phyloP scores from a whole-genome alignment of 805 yeast species.

The Candida odintsovae region DNA sequence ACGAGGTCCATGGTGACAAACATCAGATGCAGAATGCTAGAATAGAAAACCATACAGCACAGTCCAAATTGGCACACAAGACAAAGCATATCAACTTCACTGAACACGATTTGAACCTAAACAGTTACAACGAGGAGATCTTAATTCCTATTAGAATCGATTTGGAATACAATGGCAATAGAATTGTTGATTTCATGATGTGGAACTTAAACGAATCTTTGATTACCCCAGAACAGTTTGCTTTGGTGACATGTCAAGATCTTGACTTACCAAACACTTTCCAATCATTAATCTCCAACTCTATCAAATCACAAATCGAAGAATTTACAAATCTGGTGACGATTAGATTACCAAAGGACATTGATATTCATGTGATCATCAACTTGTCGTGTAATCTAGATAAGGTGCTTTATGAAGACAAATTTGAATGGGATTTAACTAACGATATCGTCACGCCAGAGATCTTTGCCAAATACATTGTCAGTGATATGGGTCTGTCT shows the following conservation, averaged over 20 bases:
- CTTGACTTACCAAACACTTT: conserved; percentile 68
- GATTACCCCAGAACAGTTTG: conserved; percentile 85
- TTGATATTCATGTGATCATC: conserved; percentile 68
- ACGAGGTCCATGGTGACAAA: conserved; percentile 19
- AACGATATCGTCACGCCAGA: conserved; percentile 55
- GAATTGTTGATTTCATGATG: conserved; percentile 78
- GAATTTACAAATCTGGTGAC: conserved; percentile 61
- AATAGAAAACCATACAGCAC: conserved; percentile 7
- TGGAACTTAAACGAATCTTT: conserved; percentile 87
- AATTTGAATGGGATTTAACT: conserved; percentile 87
- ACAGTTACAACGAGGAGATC: conserved; percentile 49
- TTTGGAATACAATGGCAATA: conserved; percentile 79
- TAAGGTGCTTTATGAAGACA: conserved; percentile 81
- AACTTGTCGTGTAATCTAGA: conserved; percentile 79
- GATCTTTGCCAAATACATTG: conserved; percentile 74
- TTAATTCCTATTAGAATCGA: conserved; percentile 85
- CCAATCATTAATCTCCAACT: conserved; percentile 57
- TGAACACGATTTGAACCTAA: conserved; percentile 19
- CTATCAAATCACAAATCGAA: conserved; percentile 76
- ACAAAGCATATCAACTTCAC: conserved; percentile 23
- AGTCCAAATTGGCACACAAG: conserved; percentile 18
- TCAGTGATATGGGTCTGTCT: conserved; percentile 74
- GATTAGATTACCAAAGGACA: conserved; percentile 61
- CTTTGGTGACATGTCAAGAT: conserved; percentile 73
- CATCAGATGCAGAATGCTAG: conserved; percentile 3